phyloP scores from a whole-genome alignment of 176 grass and related monocot genomes.

The Zea mays region Zm-B73-REFERENCE-NAM-5.0 NC_050100.1:16723501-16724000 shows the following conservation, averaged over 20 bases:
- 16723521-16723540: neutral
- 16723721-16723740: neutral
- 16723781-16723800: too few relatives aligned
- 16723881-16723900: too few relatives aligned
- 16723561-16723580: slow-evolving; percentile 24
- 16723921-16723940: neutral
- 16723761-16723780: too few relatives aligned
- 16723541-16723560: neutral
- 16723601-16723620: slow-evolving; percentile 18
- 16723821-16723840: neutral
- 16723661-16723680: slow-evolving; percentile 12
- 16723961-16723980: neutral
- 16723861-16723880: too few relatives aligned
- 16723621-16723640: slow-evolving; percentile 5
- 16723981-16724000: neutral
- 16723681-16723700: slow-evolving; percentile 25
- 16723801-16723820: neutral
- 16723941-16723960: neutral
- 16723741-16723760: too few relatives aligned
- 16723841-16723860: neutral
- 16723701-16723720: neutral
- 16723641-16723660: neutral
- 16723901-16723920: too few relatives aligned
- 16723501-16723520: neutral
- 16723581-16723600: slow-evolving; percentile 8